Evolutionary conservation across 345 rosid genomes (phyloP).

Genomic region (Boechera retrofracta): DNA sequence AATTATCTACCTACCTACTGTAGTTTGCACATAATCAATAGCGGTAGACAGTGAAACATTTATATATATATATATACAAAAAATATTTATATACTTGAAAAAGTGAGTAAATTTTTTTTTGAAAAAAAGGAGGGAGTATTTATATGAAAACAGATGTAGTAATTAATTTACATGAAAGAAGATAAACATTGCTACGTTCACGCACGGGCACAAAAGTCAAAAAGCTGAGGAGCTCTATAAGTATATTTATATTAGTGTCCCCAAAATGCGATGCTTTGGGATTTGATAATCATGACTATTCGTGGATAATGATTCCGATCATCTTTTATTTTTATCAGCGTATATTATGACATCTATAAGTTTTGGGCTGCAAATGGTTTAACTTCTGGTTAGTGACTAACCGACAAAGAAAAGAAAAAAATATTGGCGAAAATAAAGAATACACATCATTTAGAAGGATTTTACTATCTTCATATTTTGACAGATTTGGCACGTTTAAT

Average conservation of each 20-base stretch:
- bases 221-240: conserved; percentile 38
- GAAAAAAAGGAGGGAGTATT: neutral
- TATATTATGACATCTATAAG: neutral
- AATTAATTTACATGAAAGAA: neutral
- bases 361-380: conserved; percentile 14
- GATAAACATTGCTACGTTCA: conserved; percentile 36
- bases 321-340: conserved; percentile 2
- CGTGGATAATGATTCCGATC: conserved; percentile 39
- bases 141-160: neutral
- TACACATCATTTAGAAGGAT: conserved; percentile 2
- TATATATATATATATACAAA: no score
- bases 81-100: no score
- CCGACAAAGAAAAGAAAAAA: neutral
- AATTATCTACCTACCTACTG: no score
- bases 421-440: neutral
- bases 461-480: neutral
- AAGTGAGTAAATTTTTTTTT: no score
- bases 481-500: neutral
- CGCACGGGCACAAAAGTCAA: conserved; percentile 48
- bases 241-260: conserved; percentile 30
- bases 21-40: neutral
- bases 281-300: conserved; percentile 43
- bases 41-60: no score
- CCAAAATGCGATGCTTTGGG: conserved; percentile 46
- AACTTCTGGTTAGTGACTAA: neutral